These are phyloP conservation scores for Copromyces sp. DNA, from an alignment of 495 filamentous ascomycete genomes.

Conservation along the genomic window DNA sequence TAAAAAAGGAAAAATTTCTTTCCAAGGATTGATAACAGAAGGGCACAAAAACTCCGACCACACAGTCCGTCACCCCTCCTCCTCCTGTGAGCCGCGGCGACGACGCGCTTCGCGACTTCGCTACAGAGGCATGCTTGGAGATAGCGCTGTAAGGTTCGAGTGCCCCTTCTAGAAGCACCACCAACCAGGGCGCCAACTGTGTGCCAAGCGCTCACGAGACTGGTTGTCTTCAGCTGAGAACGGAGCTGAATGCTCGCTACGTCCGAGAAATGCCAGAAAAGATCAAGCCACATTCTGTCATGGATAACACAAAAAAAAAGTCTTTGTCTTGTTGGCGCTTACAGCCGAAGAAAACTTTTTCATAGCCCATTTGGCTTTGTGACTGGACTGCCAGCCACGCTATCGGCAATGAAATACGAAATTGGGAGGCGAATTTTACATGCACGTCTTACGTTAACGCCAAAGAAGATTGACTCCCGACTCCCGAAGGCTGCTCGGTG, in stretches of 20 bases:
- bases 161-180: neutral
- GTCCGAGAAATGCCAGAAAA: neutral
- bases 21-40: neutral
- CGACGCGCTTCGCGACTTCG: neutral
- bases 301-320: neutral
- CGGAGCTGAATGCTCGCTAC: neutral
- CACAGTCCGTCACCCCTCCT: neutral
- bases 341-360: neutral
- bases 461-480: neutral
- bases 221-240: neutral
- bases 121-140: neutral
- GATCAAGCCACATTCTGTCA: neutral
- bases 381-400: neutral
- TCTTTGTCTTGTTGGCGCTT: neutral
- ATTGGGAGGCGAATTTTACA: neutral
- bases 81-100: neutral
- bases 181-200: neutral
- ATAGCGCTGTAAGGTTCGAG: neutral
- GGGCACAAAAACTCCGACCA: neutral
- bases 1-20: neutral
- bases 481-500: neutral
- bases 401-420: neutral
- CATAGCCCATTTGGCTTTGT: neutral
- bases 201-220: neutral
- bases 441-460: neutral